Conservation (phyloP, 257 asterid species). For the Ballota nigra region DNA sequence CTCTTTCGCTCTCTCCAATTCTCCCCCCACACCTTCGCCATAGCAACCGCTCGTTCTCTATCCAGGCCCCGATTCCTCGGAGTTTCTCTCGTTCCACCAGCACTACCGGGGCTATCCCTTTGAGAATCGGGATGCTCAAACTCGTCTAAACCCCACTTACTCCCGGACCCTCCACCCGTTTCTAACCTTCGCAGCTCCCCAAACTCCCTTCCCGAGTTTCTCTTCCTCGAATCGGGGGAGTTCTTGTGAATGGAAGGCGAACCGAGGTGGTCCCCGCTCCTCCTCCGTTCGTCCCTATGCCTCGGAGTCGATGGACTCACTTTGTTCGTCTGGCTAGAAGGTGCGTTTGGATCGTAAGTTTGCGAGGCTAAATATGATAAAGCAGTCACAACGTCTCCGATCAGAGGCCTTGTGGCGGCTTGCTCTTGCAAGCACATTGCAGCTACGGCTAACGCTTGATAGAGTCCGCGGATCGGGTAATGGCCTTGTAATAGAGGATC, state of each 20-base stretch:
- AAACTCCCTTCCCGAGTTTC: conserved; percentile 39
- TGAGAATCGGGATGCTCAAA: conserved; percentile 50
- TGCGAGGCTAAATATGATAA: conserved; percentile 86
- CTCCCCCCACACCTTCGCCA: conserved; percentile 95
- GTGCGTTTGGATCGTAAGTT: conserved; percentile 71
- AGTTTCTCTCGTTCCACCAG: conserved; percentile 59
- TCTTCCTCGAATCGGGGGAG: conserved; percentile 69
- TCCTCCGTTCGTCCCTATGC: conserved; percentile 59
- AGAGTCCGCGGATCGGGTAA: conserved; percentile 92
- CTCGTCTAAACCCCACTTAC: conserved; percentile 69
- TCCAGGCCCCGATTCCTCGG: conserved; percentile 67
- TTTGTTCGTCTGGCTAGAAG: conserved; percentile 43
- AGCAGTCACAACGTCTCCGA: conserved; percentile 96
- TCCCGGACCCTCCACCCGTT: conserved; percentile 61
- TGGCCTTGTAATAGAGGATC: conserved; percentile 87
- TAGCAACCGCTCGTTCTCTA: conserved; percentile 86
- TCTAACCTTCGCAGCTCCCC: conserved; percentile 57
- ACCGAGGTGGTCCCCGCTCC: conserved; percentile 45
- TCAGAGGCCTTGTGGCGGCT: conserved; percentile 92
- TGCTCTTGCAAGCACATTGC: conserved; percentile 99
- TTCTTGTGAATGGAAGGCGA: conserved; percentile 70
- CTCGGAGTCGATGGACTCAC: conserved; percentile 64
- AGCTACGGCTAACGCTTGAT: conserved; percentile 96
- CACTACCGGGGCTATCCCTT: conserved; percentile 62
- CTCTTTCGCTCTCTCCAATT: conserved; percentile 77